phyloP scores from a whole-genome alignment of 2,329 filamentous ascomycete genomes.

The Tothia fuscella region DNA sequence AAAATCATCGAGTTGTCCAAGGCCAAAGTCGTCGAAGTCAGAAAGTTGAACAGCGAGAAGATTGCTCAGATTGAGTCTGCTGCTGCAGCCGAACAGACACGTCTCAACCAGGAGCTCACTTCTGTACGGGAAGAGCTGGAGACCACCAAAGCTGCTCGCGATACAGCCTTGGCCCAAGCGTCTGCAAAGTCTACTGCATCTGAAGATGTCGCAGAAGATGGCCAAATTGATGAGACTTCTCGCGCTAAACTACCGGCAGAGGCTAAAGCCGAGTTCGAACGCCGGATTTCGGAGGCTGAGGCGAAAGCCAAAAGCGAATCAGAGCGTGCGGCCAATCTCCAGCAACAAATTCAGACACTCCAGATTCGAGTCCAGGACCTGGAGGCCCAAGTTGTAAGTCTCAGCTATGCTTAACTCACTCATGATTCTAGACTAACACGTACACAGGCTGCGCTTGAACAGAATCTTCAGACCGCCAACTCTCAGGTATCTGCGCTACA shows the following conservation, averaged over 20 bases:
- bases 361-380: slow-evolving; percentile 52
- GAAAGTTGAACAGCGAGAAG: slow-evolving; percentile 27
- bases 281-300: slow-evolving; percentile 28
- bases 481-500: slow-evolving; percentile 22
- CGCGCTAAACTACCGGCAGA: slow-evolving; percentile 17
- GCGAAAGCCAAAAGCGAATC: slow-evolving; percentile 27
- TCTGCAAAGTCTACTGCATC: slow-evolving; percentile 13
- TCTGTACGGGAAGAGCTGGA: slow-evolving; percentile 48
- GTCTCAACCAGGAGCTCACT: slow-evolving; percentile 43
- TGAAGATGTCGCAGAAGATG: slow-evolving; percentile 31
- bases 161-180: slow-evolving; percentile 42
- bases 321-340: slow-evolving; percentile 23
- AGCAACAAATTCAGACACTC: slow-evolving; percentile 34
- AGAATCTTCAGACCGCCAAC: slow-evolving; percentile 24
- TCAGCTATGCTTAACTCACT: neutral
- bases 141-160: slow-evolving; percentile 49
- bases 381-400: slow-evolving; percentile 44
- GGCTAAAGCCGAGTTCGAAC: slow-evolving; percentile 25
- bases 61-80: slow-evolving; percentile 45
- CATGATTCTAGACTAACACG: neutral
- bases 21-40: slow-evolving; percentile 42
- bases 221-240: slow-evolving; percentile 28
- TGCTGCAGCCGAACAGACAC: slow-evolving; percentile 45
- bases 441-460: slow-evolving; percentile 27
- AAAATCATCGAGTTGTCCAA: slow-evolving; percentile 40